Percentiles rank a stretch among this genome's conserved stretches.
Evolutionary conservation across 306 rosid genomes (phyloP).

Genomic region (Inga laurina): DNA sequence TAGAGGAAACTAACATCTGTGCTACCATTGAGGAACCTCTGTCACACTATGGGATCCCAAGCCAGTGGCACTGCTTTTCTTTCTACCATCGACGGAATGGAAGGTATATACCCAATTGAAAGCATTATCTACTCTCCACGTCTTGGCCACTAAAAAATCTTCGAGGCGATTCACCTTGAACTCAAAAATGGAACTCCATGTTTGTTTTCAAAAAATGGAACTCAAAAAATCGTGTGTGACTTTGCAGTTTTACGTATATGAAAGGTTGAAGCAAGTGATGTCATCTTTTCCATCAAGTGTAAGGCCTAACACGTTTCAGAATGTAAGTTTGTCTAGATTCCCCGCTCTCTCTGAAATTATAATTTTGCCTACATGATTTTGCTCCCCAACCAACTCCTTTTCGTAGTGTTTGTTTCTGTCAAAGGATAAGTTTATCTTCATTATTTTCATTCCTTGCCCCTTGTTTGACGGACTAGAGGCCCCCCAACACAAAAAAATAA

Average conservation of each 20-base stretch:
- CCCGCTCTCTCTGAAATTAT: not conserved
- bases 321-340: constrained; percentile 53
- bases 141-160: constrained; percentile 77
- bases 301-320: constrained; percentile 62
- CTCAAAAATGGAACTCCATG: constrained; percentile 75
- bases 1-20: constrained; percentile 85
- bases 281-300: constrained; percentile 41
- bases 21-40: constrained; percentile 72
- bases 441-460: constrained; percentile 14
- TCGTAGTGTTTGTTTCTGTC: not conserved
- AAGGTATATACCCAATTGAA: constrained; percentile 78
- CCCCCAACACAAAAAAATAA: not conserved
- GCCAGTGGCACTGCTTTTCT: constrained; percentile 66
- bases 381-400: constrained; percentile 4
- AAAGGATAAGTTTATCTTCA: constrained; percentile 40
- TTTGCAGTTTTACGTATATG: constrained; percentile 86
- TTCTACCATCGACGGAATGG: constrained; percentile 67
- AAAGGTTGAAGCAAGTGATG: constrained; percentile 79
- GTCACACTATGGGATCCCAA: constrained; percentile 47
- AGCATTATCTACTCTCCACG: constrained; percentile 69
- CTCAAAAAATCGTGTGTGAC: not conserved
- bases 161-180: constrained; percentile 75
- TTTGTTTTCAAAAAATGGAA: constrained; percentile 45
- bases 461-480: not conserved
- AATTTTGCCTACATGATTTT: not conserved